A percentile compares a stretch with the other conserved stretches of the same genome.
These are phyloP conservation scores for Cruciata laevipes DNA, from an alignment of 257 asterid species.

Conservation along the genomic window DNA sequence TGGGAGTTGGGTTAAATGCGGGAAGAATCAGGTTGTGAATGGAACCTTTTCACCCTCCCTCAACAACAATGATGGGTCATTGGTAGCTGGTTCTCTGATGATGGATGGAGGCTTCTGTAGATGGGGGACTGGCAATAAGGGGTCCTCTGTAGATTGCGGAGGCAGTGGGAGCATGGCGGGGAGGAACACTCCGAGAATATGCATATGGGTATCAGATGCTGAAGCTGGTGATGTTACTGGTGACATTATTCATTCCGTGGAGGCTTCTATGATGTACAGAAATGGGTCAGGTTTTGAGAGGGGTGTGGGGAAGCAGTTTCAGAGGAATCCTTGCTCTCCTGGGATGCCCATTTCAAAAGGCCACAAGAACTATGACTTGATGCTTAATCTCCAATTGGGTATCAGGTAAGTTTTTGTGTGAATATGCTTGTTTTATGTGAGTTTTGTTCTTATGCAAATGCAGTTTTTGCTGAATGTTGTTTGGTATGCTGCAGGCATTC, in stretches of 20 bases:
- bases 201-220: slow-evolving; percentile 97
- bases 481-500: slow-evolving; percentile 41
- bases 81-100: slow-evolving; percentile 42
- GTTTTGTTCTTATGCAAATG: background rate
- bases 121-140: slow-evolving; percentile 42
- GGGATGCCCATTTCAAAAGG: slow-evolving; percentile 6
- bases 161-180: slow-evolving; percentile 40
- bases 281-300: background rate
- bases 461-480: slow-evolving; percentile 1
- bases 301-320: background rate
- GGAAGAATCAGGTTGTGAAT: slow-evolving; percentile 39
- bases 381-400: background rate
- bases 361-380: background rate
- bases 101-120: slow-evolving; percentile 32
- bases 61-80: slow-evolving; percentile 10
- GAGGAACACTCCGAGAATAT: slow-evolving; percentile 67
- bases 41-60: slow-evolving; percentile 70
- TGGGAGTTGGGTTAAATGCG: slow-evolving; percentile 57
- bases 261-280: slow-evolving; percentile 5
- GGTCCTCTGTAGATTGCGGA: slow-evolving; percentile 55
- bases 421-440: background rate
- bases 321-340: background rate
- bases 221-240: slow-evolving; percentile 96
- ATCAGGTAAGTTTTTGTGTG: background rate
- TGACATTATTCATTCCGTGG: slow-evolving; percentile 76